phyloP scores from a whole-genome alignment of 495 filamentous ascomycete genomes.

The Choiromyces venosus region DNA sequence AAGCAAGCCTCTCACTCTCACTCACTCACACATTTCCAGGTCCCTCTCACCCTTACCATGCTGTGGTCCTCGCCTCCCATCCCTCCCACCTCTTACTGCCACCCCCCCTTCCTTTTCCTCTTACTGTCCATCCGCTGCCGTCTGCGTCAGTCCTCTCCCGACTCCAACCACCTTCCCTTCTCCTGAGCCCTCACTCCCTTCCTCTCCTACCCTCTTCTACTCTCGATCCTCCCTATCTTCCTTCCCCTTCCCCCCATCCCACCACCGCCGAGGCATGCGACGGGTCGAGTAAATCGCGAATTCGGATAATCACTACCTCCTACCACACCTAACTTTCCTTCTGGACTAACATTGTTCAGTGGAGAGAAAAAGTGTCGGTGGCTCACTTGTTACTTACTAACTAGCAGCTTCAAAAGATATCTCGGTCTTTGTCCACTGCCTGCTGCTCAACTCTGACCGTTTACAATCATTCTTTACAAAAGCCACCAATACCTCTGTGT shows the following conservation, averaged over 20 bases:
- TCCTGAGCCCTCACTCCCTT: slow-evolving; percentile 16
- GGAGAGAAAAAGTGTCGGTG: not conserved
- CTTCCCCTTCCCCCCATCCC: too few relatives aligned
- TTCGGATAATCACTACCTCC: slow-evolving; percentile 20
- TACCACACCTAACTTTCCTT: slow-evolving; percentile 14
- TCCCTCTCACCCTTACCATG: slow-evolving; percentile 6
- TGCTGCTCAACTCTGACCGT: not conserved
- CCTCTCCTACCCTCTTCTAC: slow-evolving; percentile 11
- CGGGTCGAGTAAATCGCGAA: slow-evolving; percentile 28
- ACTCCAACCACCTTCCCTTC: slow-evolving; percentile 28
- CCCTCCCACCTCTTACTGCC: slow-evolving; percentile 21
- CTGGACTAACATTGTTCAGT: slow-evolving; percentile 15
- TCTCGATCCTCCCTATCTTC: slow-evolving; percentile 11
- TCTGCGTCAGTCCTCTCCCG: slow-evolving; percentile 21
- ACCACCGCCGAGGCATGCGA: slow-evolving; percentile 23
- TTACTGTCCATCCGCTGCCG: slow-evolving; percentile 30
- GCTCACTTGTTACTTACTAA: not conserved
- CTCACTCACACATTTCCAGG: not conserved
- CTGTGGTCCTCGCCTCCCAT: slow-evolving; percentile 8
- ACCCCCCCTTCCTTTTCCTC: slow-evolving; percentile 18
- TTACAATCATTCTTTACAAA: slow-evolving; percentile 7
- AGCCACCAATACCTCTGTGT: slow-evolving; percentile 1
- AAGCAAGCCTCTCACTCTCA: not conserved
- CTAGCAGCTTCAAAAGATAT: not conserved
- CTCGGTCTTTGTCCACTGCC: not conserved